phyloP scores from a whole-genome alignment of 345 rosid genomes.

The Combretum micranthum region DNA sequence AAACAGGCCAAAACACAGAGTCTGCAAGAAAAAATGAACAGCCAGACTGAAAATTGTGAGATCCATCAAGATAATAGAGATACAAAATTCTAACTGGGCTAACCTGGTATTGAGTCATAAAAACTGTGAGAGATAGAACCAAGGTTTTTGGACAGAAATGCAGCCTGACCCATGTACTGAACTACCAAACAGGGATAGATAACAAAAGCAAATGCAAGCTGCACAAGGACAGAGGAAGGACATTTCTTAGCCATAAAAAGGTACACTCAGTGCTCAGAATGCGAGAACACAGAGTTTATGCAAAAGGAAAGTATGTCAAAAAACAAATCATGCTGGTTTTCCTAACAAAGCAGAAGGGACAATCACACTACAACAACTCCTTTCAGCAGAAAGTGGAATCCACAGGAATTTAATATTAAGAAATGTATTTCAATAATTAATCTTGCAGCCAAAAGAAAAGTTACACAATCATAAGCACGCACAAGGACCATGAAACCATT shows the following conservation, averaged over 20 bases:
- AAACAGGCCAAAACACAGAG: constrained; percentile 80
- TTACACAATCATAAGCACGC: background rate
- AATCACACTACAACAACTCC: no score
- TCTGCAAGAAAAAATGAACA: constrained; percentile 37
- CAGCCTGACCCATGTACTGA: constrained; percentile 99
- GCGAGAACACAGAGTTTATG: no score
- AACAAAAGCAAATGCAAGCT: constrained; percentile 69
- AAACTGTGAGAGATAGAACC: constrained; percentile 41
- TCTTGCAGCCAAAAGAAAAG: no score
- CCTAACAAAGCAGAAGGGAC: no score
- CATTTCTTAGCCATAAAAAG: background rate
- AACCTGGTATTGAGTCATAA: constrained; percentile 77
- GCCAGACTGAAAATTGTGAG: constrained; percentile 8
- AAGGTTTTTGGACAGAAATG: constrained; percentile 71
- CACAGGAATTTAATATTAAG: no score
- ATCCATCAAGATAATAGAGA: background rate
- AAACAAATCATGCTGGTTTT: no score
- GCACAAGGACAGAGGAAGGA: constrained; percentile 15
- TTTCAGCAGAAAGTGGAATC: no score
- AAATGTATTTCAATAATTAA: no score
- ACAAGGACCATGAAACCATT: no score
- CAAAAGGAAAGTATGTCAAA: no score
- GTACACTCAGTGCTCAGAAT: no score
- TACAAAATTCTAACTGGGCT: constrained; percentile 15
- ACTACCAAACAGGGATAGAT: constrained; percentile 91